These are phyloP conservation scores for Tylopilus rubrobrunneus DNA, from an alignment of 768 basidiomycete species.

Conservation along the genomic window DNA sequence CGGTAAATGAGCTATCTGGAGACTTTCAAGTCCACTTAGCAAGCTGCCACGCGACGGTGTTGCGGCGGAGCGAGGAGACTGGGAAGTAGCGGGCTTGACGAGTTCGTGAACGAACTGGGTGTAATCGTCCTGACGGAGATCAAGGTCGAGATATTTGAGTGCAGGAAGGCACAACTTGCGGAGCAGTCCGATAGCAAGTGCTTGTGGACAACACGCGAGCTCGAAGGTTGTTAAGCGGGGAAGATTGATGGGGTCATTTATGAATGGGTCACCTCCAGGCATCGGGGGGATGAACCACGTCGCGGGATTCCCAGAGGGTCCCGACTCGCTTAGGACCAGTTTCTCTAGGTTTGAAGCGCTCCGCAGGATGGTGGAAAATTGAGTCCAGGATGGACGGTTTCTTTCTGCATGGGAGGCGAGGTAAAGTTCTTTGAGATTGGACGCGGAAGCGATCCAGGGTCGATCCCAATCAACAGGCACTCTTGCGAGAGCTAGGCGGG, in stretches of 20 bases:
- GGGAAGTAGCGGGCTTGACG: constrained; percentile 13
- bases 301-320: constrained; percentile 43
- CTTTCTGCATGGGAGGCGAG: constrained; percentile 60
- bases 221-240: constrained; percentile 20
- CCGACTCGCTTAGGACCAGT: constrained; percentile 54
- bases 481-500: constrained; percentile 54
- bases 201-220: constrained; percentile 40
- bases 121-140: constrained; percentile 55
- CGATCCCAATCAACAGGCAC: constrained; percentile 67
- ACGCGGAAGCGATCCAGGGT: constrained; percentile 28
- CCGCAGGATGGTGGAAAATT: constrained; percentile 40
- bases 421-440: constrained; percentile 45
- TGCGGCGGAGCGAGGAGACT: constrained; percentile 32
- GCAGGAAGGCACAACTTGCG: constrained; percentile 32
- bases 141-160: constrained; percentile 41
- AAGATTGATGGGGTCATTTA: constrained; percentile 24
- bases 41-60: constrained; percentile 13
- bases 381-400: constrained; percentile 56
- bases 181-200: constrained; percentile 33
- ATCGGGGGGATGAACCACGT: constrained; percentile 28
- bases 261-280: no score
- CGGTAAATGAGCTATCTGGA: constrained; percentile 32
- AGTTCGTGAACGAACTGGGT: constrained; percentile 45
- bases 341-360: constrained; percentile 50
- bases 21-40: constrained; percentile 45